Evolutionary conservation across 2,329 filamentous ascomycete genomes (phyloP), one percentile per base, ranked within the genome.

Genomic region (Fusarium sulawesiense): DNA sequence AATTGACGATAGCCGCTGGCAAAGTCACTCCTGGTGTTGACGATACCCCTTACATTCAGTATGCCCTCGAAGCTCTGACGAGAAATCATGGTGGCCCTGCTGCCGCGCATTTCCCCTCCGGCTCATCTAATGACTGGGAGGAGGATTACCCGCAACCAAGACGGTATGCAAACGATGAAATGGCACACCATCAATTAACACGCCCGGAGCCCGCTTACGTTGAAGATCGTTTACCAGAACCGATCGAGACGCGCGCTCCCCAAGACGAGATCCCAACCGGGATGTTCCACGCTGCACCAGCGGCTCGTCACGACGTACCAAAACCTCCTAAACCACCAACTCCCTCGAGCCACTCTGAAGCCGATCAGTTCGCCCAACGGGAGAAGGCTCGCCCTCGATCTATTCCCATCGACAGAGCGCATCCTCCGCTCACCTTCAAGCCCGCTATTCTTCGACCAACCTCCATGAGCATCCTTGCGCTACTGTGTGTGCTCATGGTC

Each of bases 21-120:
- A 83, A 83, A 42, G 84, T 89, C 58, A 95, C 93, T 0, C 94
- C 94, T 0, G 93, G 91, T 12, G 84, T 93, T 41, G 94, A 97
- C 75, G 92, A 97, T 76, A 92, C 90, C 11, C 94, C 93, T 1
- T 97, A 94, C 79, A 93, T 98, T 68, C 92, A 92, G 69, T 97
- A 96, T 78, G 94, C 95, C 42, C 89, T 98, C 68, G 92, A 97
- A 69, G 93, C 95, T 68, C 83, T 98, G 72, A 97, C 93, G 8
- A 86, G 91, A 49, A 88, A 92, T 74, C 90, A 90, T 60, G 89
- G 92, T 64, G 84, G 89, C 8, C 81, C 83, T 60, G 85, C 86
- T 12, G 83, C 85, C 58, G 82, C 84, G 57, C 81, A 86, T 71
- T 84, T 87, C 55, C 79, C 85, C 56, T 83, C 85, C 7, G 75